Conservation (phyloP, 805 yeast genomes). For the Vanderwaltozyma polyspora region DNA sequence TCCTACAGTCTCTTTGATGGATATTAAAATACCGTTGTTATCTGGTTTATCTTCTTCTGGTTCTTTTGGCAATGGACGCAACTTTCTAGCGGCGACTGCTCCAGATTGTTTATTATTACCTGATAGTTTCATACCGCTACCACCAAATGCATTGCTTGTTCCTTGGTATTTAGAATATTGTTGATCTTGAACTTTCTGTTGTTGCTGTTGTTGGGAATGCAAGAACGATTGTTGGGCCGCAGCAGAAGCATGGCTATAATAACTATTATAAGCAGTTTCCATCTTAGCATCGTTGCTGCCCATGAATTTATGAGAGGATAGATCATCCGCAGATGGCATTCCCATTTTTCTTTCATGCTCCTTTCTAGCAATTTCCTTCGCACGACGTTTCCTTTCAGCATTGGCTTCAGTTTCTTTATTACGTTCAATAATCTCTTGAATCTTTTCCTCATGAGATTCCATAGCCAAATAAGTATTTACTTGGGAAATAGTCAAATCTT, state of each 20-base stretch:
- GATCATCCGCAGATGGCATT: constrained; percentile 20
- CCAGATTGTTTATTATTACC: constrained; percentile 7
- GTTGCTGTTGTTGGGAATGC: constrained; percentile 9
- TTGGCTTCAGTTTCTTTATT: constrained; percentile 95
- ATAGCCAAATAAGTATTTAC: constrained; percentile 83
- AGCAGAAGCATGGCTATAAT: constrained; percentile 28
- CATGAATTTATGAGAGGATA: constrained; percentile 12
- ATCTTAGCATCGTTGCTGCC: constrained; percentile 25
- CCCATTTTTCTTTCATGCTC: constrained; percentile 37
- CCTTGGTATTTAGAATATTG: constrained; percentile 2
- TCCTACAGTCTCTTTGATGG: constrained; percentile 63
- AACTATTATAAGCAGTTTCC: constrained; percentile 30
- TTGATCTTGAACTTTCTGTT: constrained; percentile 10
- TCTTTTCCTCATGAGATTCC: constrained; percentile 98
- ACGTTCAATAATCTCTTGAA: constrained; percentile 93
- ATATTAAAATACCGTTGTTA: constrained; percentile 71
- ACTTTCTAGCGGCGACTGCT: constrained; percentile 1
- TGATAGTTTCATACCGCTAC: constrained; percentile 24
- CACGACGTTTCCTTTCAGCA: constrained; percentile 92
- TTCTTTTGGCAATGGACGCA: constrained; percentile 12
- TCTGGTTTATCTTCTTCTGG: constrained; percentile 21
- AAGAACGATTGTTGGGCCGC: constrained; percentile 29
- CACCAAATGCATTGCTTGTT: constrained; percentile 9
- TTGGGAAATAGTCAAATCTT: constrained; percentile 70
- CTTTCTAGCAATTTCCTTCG: constrained; percentile 76